Evolutionary conservation across 2,329 filamentous ascomycete genomes (phyloP).

Genomic region (Neonectria magnoliae): DNA sequence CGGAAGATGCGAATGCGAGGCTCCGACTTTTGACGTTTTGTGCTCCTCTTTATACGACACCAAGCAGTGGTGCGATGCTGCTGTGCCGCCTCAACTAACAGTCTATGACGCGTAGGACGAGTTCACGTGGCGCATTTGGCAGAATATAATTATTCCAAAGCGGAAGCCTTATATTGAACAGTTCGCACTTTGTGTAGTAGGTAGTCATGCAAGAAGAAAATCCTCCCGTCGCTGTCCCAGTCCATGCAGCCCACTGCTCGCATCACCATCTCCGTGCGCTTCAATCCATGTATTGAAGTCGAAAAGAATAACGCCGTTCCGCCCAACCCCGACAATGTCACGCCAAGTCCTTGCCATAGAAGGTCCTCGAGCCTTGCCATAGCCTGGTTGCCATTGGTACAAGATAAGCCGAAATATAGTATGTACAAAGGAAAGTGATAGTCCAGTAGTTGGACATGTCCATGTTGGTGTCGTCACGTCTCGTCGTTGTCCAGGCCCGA

Average conservation of each 20-base stretch:
- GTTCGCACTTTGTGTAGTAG: conserved; percentile 27
- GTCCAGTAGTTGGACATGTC: conserved; percentile 44
- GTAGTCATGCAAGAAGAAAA: conserved; percentile 37
- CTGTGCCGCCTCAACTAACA: neutral
- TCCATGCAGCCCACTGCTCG: conserved; percentile 42
- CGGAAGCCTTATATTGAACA: conserved; percentile 24
- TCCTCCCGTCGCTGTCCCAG: conserved; percentile 25
- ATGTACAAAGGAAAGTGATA: conserved; percentile 42
- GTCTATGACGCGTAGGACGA: neutral
- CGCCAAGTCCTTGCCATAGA: conserved; percentile 16
- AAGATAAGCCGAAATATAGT: conserved; percentile 42
- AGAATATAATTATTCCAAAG: conserved; percentile 4
- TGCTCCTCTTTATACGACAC: neutral
- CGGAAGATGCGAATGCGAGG: conserved; percentile 29
- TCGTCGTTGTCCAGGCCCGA: conserved; percentile 43
- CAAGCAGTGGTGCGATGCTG: neutral
- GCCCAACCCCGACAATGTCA: conserved; percentile 32
- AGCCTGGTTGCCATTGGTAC: conserved; percentile 39
- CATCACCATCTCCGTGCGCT: conserved; percentile 30
- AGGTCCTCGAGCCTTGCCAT: conserved; percentile 24
- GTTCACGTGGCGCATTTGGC: neutral
- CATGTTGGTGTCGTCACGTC: conserved; percentile 46
- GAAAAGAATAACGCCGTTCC: conserved; percentile 37
- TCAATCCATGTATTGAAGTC: conserved; percentile 33
- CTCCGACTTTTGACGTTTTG: conserved; percentile 3